A percentile compares a stretch with the other conserved stretches of the same genome.
Evolutionary conservation across 2,329 filamentous ascomycete genomes (phyloP).

Genomic region (Cladosporium sp.): DNA sequence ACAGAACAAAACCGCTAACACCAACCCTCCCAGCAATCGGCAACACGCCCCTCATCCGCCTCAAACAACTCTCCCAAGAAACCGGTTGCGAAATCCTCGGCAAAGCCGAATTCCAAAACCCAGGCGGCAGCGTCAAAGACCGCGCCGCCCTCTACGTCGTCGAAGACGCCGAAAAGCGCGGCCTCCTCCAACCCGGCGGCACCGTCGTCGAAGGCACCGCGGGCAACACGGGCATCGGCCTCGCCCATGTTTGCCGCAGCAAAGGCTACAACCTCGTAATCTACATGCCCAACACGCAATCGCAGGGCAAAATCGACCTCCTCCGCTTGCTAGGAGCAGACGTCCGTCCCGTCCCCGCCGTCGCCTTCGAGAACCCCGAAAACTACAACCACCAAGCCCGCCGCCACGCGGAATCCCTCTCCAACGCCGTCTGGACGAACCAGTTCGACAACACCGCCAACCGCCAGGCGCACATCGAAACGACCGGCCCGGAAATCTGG

Average conservation of each 20-base stretch:
- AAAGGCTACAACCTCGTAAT: slow-evolving; percentile 94
- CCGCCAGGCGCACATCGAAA: slow-evolving; percentile 89
- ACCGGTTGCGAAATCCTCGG: slow-evolving; percentile 92
- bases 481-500: slow-evolving; percentile 97
- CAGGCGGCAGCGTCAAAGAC: slow-evolving; percentile 93
- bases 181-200: slow-evolving; percentile 75
- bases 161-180: slow-evolving; percentile 84
- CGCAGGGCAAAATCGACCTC: slow-evolving; percentile 94
- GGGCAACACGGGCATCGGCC: slow-evolving; percentile 95
- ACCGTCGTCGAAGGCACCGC: slow-evolving; percentile 97
- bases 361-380: slow-evolving; percentile 87
- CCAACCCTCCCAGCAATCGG: slow-evolving; percentile 68
- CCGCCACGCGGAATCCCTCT: slow-evolving; percentile 77
- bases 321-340: slow-evolving; percentile 86
- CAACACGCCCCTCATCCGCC: slow-evolving; percentile 88
- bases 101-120: slow-evolving; percentile 99
- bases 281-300: slow-evolving; percentile 99
- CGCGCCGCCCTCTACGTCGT: slow-evolving; percentile 92
- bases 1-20: too few relatives aligned
- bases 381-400: slow-evolving; percentile 98
- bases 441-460: slow-evolving; percentile 98
- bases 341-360: slow-evolving; percentile 91
- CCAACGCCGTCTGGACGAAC: slow-evolving; percentile 96
- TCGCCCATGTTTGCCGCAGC: slow-evolving; percentile 90
- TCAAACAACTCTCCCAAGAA: slow-evolving; percentile 81